These are phyloP conservation scores for Sordariomycetes sp. DNA, from an alignment of 2,329 filamentous ascomycete species.

Conservation along the genomic window DNA sequence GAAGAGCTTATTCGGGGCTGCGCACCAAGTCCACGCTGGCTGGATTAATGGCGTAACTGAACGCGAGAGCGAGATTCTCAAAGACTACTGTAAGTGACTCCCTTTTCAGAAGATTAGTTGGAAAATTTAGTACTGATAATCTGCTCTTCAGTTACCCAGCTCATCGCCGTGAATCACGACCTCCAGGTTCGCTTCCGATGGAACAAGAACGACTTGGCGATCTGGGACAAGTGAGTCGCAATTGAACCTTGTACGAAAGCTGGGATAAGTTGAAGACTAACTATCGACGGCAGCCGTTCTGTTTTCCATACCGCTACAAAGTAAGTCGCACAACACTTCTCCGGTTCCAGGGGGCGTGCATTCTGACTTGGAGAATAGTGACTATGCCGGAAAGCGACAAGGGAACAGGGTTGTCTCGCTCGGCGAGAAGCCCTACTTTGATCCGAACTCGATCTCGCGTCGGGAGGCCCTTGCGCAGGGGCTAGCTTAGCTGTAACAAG, in stretches of 20 bases:
- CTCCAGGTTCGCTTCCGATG: constrained; percentile 38
- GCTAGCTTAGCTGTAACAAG: no score
- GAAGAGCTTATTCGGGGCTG: constrained; percentile 43
- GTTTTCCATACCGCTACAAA: constrained; percentile 42
- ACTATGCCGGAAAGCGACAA: constrained; percentile 39
- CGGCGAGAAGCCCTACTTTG: constrained; percentile 43
- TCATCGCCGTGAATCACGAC: constrained; percentile 45
- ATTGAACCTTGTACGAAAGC: neutral
- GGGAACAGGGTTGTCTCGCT: constrained; percentile 40
- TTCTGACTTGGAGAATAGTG: constrained; percentile 20
- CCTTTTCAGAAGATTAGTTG: neutral
- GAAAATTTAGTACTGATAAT: no score
- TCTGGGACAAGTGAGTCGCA: constrained; percentile 38
- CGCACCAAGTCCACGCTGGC: constrained; percentile 34
- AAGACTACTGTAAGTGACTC: constrained; percentile 8
- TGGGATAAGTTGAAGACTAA: neutral
- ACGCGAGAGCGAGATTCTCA: constrained; percentile 36
- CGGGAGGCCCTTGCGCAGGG: constrained; percentile 8
- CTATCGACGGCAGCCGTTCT: constrained; percentile 20
- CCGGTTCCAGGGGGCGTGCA: constrained; percentile 25
- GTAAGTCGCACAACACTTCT: constrained; percentile 27
- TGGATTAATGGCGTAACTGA: constrained; percentile 38
- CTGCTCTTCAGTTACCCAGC: constrained; percentile 11
- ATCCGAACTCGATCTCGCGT: constrained; percentile 26
- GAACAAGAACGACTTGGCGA: constrained; percentile 31